A percentile compares a stretch with the other conserved stretches of the same genome.
Evolutionary conservation across 164 flowering plant species (phyloP).

Genomic region (Paratinospora sagittata): DNA sequence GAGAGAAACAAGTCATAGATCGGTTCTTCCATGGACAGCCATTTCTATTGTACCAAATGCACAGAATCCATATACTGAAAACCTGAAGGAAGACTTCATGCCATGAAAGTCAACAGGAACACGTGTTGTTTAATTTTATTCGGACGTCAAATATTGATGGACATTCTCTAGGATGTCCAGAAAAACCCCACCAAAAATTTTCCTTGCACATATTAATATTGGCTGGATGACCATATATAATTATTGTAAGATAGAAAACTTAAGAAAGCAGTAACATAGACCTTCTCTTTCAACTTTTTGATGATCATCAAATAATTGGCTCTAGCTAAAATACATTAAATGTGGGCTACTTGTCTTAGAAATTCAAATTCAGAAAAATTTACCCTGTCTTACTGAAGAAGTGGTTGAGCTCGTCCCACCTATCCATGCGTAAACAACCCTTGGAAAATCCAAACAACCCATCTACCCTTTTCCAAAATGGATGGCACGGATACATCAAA

Average conservation of each 20-base stretch:
- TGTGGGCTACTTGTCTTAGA: background rate
- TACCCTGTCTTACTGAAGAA: conserved; percentile 72
- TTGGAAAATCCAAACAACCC: conserved; percentile 81
- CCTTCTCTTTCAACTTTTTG: background rate
- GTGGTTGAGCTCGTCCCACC: conserved; percentile 82
- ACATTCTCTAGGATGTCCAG: background rate
- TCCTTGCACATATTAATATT: background rate
- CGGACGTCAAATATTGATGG: background rate
- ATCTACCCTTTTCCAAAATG: conserved; percentile 42
- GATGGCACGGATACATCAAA: conserved; percentile 49
- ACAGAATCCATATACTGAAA: background rate
- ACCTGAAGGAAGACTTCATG: background rate
- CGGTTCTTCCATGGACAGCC: background rate
- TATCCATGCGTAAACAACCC: conserved; percentile 65
- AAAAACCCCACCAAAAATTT: background rate
- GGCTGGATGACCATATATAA: background rate
- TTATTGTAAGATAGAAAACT: background rate
- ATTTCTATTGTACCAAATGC: background rate
- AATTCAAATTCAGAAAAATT: background rate
- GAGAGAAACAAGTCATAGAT: background rate
- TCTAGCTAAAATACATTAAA: background rate
- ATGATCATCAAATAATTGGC: background rate
- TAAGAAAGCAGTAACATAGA: background rate
- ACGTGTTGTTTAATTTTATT: too few species aligned
- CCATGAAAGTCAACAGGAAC: background rate